A percentile compares a stretch with the other conserved stretches of the same genome.
These are phyloP conservation scores for Cryomyces antarcticus DNA, from an alignment of 495 filamentous ascomycete genomes.

Conservation along the genomic window DNA sequence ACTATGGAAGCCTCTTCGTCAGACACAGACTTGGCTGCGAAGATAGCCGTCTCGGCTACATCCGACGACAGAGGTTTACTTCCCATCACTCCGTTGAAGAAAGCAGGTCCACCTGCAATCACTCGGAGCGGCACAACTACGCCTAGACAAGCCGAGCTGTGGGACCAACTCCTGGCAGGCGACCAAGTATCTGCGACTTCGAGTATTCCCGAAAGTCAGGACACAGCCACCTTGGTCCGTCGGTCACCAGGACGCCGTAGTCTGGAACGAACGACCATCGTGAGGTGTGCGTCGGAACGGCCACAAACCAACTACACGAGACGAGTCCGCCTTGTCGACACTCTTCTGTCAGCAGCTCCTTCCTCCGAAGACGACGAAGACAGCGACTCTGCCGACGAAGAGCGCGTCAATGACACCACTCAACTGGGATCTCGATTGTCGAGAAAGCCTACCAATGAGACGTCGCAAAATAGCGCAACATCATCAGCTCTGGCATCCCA, in stretches of 20 bases:
- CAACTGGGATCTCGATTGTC: neutral
- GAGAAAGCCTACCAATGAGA: too few species aligned
- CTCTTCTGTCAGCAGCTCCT: slow-evolving; percentile 2
- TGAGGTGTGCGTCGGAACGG: slow-evolving; percentile 7
- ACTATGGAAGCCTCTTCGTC: neutral
- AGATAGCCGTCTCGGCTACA: too few species aligned
- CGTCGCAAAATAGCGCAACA: too few species aligned
- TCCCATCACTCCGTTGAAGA: neutral
- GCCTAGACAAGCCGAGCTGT: slow-evolving; percentile 13
- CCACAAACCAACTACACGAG: slow-evolving; percentile 2
- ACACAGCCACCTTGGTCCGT: slow-evolving; percentile 5
- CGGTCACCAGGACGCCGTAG: neutral
- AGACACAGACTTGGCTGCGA: neutral
- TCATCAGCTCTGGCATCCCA: neutral
- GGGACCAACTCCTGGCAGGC: slow-evolving; percentile 12
- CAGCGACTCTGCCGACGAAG: slow-evolving; percentile 3
- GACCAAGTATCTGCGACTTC: slow-evolving; percentile 6
- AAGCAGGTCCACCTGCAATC: neutral
- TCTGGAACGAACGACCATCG: slow-evolving; percentile 1
- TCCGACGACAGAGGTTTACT: too few species aligned
- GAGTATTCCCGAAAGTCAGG: slow-evolving; percentile 9
- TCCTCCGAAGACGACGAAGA: slow-evolving; percentile 5
- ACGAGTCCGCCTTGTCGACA: slow-evolving; percentile 8
- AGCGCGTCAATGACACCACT: neutral
- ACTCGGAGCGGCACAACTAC: slow-evolving; percentile 7